These are phyloP conservation scores for Lecanosticta acicola DNA, from an alignment of 2,329 filamentous ascomycete species.

Conservation along the genomic window DNA sequence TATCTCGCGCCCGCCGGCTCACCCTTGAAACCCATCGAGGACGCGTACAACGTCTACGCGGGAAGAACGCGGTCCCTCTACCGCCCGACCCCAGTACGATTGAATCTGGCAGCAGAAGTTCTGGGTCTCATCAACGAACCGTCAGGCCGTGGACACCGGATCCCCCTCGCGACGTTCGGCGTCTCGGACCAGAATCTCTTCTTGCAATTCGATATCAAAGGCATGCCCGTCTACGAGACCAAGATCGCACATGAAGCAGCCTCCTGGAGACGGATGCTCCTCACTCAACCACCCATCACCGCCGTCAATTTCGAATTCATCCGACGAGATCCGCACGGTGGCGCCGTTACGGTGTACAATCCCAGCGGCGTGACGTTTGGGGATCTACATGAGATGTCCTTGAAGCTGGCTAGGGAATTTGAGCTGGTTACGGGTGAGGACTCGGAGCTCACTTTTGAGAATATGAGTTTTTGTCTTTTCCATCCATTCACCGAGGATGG, in stretches of 20 bases:
- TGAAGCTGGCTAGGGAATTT: conserved; percentile 5
- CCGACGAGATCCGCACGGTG: conserved; percentile 2
- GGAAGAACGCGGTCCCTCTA: conserved; percentile 8
- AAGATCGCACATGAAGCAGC: conserved; percentile 1
- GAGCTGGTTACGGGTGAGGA: conserved; percentile 2
- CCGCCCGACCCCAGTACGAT: background rate
- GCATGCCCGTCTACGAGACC: conserved; percentile 4
- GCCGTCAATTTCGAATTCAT: conserved; percentile 9
- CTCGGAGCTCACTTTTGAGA: conserved; percentile 6
- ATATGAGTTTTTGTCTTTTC: conserved; percentile 9
- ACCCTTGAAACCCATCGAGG: conserved; percentile 2
- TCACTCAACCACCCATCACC: conserved; percentile 8
- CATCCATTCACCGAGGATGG: conserved; percentile 6
- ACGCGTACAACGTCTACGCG: conserved; percentile 3
- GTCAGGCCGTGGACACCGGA: background rate
- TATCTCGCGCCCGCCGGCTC: background rate
- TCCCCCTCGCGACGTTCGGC: conserved; percentile 7
- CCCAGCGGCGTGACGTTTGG: conserved; percentile 9
- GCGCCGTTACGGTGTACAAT: conserved; percentile 2
- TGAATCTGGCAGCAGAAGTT: conserved; percentile 6
- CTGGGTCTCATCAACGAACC: background rate
- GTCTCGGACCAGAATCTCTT: conserved; percentile 6
- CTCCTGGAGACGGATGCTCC: conserved; percentile 8
- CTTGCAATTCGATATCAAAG: conserved; percentile 8
- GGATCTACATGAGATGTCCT: conserved; percentile 7